A percentile compares a stretch with the other conserved stretches of the same genome.
phyloP scores from a whole-genome alignment of 352 stramenopile species.

The Phytophthora idaei region DNA sequence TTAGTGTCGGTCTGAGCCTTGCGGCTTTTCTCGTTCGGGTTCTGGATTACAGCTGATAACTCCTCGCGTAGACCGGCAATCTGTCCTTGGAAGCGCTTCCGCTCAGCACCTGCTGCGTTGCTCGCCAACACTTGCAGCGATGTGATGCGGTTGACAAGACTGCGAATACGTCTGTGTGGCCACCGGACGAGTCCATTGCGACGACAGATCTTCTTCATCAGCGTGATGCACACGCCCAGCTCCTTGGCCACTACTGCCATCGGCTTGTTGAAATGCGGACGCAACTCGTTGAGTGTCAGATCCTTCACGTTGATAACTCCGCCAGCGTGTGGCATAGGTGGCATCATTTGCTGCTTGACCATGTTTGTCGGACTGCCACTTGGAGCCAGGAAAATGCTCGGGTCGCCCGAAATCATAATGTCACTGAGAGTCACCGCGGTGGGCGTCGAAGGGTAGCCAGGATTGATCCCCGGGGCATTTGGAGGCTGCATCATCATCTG shows the following conservation, averaged over 20 bases:
- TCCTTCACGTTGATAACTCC: conserved; percentile 77
- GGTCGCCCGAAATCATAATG: conserved; percentile 52
- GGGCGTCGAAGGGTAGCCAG: conserved; percentile 33
- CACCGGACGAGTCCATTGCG: conserved; percentile 81
- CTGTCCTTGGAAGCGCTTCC: conserved; percentile 67
- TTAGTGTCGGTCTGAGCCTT: conserved; percentile 74
- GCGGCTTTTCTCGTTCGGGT: conserved; percentile 85
- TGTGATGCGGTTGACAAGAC: conserved; percentile 83
- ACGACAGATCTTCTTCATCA: conserved; percentile 90
- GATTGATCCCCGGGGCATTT: conserved; percentile 21
- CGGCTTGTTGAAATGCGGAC: conserved; percentile 85
- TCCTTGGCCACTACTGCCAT: conserved; percentile 85
- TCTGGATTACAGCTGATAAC: conserved; percentile 80
- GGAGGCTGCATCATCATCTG: conserved; percentile 39
- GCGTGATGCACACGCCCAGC: conserved; percentile 83
- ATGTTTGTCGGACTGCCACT: conserved; percentile 44
- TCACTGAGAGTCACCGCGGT: conserved; percentile 45
- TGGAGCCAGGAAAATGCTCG: conserved; percentile 45
- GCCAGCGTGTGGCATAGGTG: conserved; percentile 37
- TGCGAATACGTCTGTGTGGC: conserved; percentile 84
- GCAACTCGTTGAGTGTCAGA: conserved; percentile 81
- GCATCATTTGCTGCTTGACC: conserved; percentile 53
- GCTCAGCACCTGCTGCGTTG: conserved; percentile 55
- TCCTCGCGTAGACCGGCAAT: conserved; percentile 68
- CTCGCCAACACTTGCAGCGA: conserved; percentile 71